Conservation (phyloP, 768 basidiomycete genomes). For the Phlegmacium glaucopus region DNA sequence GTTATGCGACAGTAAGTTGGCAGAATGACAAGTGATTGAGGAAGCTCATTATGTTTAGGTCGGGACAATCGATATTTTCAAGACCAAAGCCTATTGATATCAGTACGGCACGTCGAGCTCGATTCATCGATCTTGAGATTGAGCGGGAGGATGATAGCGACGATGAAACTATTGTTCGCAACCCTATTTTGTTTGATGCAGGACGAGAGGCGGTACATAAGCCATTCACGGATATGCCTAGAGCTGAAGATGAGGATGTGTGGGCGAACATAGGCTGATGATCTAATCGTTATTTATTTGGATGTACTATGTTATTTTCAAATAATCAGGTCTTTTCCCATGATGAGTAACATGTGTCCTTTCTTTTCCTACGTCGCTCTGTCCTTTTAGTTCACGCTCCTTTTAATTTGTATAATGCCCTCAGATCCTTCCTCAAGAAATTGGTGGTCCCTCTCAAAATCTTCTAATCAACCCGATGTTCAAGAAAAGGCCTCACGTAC, state of each 20-base stretch:
- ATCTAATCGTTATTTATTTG: constrained; percentile 4
- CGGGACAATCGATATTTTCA: constrained; percentile 86
- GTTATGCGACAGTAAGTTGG: constrained; percentile 87
- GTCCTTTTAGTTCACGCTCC: constrained; percentile 17
- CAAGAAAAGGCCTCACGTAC: constrained; percentile 28
- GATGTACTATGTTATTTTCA: no score
- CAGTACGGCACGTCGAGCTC: constrained; percentile 61
- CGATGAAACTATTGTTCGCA: constrained; percentile 58
- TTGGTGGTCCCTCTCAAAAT: constrained; percentile 44
- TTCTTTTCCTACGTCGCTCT: constrained; percentile 10
- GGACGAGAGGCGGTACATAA: constrained; percentile 24
- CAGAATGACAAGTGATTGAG: constrained; percentile 6
- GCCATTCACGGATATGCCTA: constrained; percentile 56
- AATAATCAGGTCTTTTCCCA: no score
- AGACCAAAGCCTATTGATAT: constrained; percentile 86
- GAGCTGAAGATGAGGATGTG: constrained; percentile 60
- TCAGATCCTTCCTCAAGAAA: constrained; percentile 35
- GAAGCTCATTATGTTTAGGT: constrained; percentile 40
- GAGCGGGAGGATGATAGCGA: constrained; percentile 66
- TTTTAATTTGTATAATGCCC: constrained; percentile 30
- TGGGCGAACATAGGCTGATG: constrained; percentile 68
- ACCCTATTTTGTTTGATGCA: constrained; percentile 65
- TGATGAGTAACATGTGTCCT: constrained; percentile 9
- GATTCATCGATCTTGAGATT: constrained; percentile 72
- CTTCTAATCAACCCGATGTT: constrained; percentile 14